These are phyloP conservation scores for Acidomyces sp. DNA, from an alignment of 495 filamentous ascomycete genomes.

Conservation along the genomic window DNA sequence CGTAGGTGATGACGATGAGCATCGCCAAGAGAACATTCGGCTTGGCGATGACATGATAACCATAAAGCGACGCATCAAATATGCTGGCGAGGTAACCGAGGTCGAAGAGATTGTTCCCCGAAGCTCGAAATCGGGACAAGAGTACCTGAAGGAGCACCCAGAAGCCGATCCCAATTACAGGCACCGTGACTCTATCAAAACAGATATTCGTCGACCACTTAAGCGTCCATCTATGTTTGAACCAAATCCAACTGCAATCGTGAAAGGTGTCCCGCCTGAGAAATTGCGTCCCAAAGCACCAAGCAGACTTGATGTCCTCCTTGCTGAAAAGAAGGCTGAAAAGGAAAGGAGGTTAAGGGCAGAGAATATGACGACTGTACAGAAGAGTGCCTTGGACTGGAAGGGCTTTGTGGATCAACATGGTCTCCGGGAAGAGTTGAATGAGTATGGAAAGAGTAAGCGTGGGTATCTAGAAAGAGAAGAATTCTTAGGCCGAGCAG, in stretches of 20 bases:
- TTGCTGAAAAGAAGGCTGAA: slow-evolving; percentile 26
- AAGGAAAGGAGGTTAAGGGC: slow-evolving; percentile 40
- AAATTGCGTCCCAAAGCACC: slow-evolving; percentile 29
- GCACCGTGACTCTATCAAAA: slow-evolving; percentile 16
- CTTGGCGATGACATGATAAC: slow-evolving; percentile 45
- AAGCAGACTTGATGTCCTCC: slow-evolving; percentile 24
- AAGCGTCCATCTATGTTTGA: slow-evolving; percentile 72
- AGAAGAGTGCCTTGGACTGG: slow-evolving; percentile 94
- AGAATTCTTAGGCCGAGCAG: slow-evolving; percentile 79
- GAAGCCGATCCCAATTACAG: slow-evolving; percentile 1
- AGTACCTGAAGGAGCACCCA: slow-evolving; percentile 43
- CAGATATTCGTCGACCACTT: slow-evolving; percentile 48
- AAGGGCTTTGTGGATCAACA: slow-evolving; percentile 83
- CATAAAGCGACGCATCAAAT: slow-evolving; percentile 80
- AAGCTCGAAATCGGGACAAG: slow-evolving; percentile 67
- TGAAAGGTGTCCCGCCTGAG: slow-evolving; percentile 25
- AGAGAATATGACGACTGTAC: slow-evolving; percentile 86
- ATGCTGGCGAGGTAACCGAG: slow-evolving; percentile 66
- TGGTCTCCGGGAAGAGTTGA: slow-evolving; percentile 83
- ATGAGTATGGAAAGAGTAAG: slow-evolving; percentile 69
- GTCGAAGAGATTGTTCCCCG: slow-evolving; percentile 65
- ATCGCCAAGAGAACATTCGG: slow-evolving; percentile 10
- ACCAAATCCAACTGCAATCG: slow-evolving; percentile 41
- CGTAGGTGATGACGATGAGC: slow-evolving; percentile 1
- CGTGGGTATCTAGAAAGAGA: slow-evolving; percentile 68